Conservation (phyloP, 1,284 basidiomycete species). For the Lentinula novae-zelandiae region DNA sequence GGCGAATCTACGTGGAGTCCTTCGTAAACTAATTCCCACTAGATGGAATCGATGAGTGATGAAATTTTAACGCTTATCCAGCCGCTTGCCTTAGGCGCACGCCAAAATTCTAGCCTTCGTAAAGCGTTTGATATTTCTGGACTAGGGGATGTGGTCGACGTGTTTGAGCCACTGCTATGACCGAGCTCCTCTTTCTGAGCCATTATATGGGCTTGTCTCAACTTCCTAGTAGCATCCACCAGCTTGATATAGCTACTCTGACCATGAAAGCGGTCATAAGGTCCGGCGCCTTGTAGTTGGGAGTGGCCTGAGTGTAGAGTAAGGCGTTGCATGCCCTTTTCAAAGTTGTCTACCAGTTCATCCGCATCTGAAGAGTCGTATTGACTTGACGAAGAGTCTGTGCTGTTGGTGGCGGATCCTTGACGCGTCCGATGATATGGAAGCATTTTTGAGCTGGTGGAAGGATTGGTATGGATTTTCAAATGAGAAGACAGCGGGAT, state of each 20-base stretch:
- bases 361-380: conserved; percentile 37
- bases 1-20: conserved; percentile 34
- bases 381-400: conserved; percentile 26
- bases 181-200: conserved; percentile 22
- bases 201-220: conserved; percentile 46
- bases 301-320: conserved; percentile 35
- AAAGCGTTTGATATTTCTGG: conserved; percentile 6
- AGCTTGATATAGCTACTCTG: conserved; percentile 55
- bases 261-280: conserved; percentile 54
- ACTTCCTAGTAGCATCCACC: conserved; percentile 47
- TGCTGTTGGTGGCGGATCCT: conserved; percentile 27
- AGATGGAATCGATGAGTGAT: not conserved
- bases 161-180: not conserved
- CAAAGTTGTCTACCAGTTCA: conserved; percentile 20
- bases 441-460: not conserved
- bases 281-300: conserved; percentile 25
- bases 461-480: not conserved
- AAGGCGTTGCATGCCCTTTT: conserved; percentile 34
- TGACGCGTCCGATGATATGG: not conserved
- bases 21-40: conserved; percentile 65
- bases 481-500: conserved; percentile 7
- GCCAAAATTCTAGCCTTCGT: conserved; percentile 38
- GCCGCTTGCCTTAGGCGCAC: conserved; percentile 30
- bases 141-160: not conserved
- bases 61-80: conserved; percentile 1